phyloP scores from a whole-genome alignment of 2,329 filamentous ascomycete genomes.

The Aureobasidium sp. region DNA sequence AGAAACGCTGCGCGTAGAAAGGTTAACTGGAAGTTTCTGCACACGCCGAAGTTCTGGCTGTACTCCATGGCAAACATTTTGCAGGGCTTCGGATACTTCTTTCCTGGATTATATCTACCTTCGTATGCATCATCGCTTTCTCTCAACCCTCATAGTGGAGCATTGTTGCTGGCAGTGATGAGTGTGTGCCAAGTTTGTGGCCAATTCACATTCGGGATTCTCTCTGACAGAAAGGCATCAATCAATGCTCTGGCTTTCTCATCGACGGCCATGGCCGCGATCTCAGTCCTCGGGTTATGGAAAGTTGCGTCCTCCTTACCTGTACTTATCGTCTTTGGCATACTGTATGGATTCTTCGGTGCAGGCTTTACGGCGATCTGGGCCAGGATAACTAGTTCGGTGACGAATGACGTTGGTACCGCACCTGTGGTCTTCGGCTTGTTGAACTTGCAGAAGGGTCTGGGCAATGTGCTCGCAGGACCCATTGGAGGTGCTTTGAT shows the following conservation, averaged over 20 bases:
- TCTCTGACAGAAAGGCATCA: conserved; percentile 35
- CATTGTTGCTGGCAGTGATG: conserved; percentile 31
- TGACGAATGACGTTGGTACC: conserved; percentile 20
- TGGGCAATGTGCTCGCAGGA: conserved; percentile 25
- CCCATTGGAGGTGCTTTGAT: conserved; percentile 22
- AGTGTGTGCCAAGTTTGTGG: conserved; percentile 32
- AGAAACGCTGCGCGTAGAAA: conserved; percentile 18
- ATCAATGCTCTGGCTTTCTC: conserved; percentile 17
- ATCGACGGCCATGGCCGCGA: not conserved
- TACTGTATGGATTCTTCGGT: conserved; percentile 40
- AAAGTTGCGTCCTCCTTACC: not conserved
- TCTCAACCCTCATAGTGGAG: conserved; percentile 21
- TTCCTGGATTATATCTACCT: conserved; percentile 34
- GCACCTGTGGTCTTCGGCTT: conserved; percentile 21
- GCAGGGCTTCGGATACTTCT: conserved; percentile 34
- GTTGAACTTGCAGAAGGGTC: conserved; percentile 23
- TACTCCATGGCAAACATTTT: conserved; percentile 31
- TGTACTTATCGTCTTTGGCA: conserved; percentile 37
- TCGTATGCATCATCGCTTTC: conserved; percentile 29
- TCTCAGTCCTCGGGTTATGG: not conserved
- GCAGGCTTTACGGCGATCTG: conserved; percentile 35
- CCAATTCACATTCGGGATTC: conserved; percentile 30
- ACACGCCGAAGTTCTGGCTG: conserved; percentile 26
- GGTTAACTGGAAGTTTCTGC: conserved; percentile 16
- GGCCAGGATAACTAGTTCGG: conserved; percentile 22